Base-by-base conservation (phyloP, 805 yeast species). In the Saturnispora hagleri region DNA sequence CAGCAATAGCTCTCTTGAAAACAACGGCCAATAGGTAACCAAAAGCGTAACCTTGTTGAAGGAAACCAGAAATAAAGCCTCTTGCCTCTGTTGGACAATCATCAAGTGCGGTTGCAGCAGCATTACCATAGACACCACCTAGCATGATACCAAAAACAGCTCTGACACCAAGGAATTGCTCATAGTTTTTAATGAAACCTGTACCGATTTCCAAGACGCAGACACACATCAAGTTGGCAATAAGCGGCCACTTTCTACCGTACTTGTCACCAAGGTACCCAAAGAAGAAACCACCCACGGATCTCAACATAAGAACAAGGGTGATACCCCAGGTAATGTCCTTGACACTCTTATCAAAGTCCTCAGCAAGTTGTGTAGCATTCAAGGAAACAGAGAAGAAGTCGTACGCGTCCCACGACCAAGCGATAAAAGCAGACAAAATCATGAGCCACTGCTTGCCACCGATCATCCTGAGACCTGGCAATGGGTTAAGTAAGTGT, bases 11-110 rank as follows among this genome's bases (percentile, higher is more conserved):
- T 63, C 88, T 72, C 55, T 77, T 77, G 69, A 82, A 83, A 24
- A 82, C 71, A 47, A 81, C 86, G 5, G 81, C 87, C 53, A 82
- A 62, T 26, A 83, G 67, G 58, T 81, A 82, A 24, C 89, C 89
- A 46, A 83, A 74, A 0, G 86, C 83, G 58, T 83, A 88, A 55
- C 95, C 95, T 64, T 86, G 85, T 67, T 87, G 95, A 62, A 88
- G 78, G 42, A 86, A 65, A 46, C 87, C 88, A 35, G 82, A 76
- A 46, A 82, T 66, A 52, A 81, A 71, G 45, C 86, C 84, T 66
- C 79, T 70, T 34, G 84, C 77, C 35, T 65, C 71, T 27, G 63
- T 59, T 12, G 83, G 82, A 57, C 77, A 70, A 62, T 76, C 81
- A 55, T 77, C 82, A 40, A 79, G 58, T 17, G 81, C 75, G 18